Base-by-base conservation (phyloP, 2,329 filamentous ascomycete genomes). In the Zalaria obscura region DNA sequence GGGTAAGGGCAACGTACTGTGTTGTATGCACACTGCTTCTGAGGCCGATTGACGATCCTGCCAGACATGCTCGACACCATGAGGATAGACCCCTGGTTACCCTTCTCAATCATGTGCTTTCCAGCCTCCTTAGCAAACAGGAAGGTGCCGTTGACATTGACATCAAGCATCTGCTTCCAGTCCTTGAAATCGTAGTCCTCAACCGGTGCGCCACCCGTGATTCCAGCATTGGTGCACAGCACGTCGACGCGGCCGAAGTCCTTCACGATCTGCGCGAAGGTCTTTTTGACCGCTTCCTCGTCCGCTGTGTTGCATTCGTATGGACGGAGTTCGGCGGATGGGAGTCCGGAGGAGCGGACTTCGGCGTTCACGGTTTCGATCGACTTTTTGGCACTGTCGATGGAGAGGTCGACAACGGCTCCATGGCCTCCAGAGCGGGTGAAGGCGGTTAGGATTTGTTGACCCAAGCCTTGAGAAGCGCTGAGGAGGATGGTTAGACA, bases 41-140 rank as follows among this genome's bases (percentile, higher is more conserved):
- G 81, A 5, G 82, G 83, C 43, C 84, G 72, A 56, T 87, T 88
- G 56, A 78, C 80, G 50, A 88, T 80, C 55, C 82, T 80, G 3
- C 78, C 83, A 50, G 75, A 81, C 73, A 89, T 88, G 43, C 76
- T 82, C 1, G 83, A 47, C 9, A 48, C 41, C 40, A 48, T 25
- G 25, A 58, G 51, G 31, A 58, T 45, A 38, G 44, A 52, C 0
- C 54, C 55, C 35, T 48, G 52, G 6, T 52, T 52, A 38, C 54
- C 48, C 28, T 56, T 46, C 28, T 56, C 48, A 8, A 60, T 51
- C 55, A 61, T 59, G 36, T 60, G 55, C 44, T 51, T 58, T 2
- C 58, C 61, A 1, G 60, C 59, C 32, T 56, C 55, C 25, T 54
- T 57, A 7, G 57, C 54, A 38, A 60, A 62, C 4, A 63, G 46